phyloP scores from a whole-genome alignment of 2,329 filamentous ascomycete genomes.

The Podosphaera xanthii region DNA sequence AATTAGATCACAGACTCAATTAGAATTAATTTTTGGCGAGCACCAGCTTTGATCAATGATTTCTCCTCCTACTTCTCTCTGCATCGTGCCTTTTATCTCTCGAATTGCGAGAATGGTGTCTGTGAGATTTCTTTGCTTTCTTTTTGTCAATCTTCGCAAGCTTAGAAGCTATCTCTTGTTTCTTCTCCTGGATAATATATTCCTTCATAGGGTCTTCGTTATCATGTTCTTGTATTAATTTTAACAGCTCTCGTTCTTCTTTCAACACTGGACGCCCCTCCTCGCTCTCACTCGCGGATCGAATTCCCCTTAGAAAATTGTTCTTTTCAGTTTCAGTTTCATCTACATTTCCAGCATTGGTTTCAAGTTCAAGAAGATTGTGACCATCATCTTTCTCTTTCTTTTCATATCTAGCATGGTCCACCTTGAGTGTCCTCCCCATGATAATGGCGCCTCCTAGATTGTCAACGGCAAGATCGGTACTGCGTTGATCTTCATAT shows the following conservation, averaged over 20 bases:
- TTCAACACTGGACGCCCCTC: slow-evolving; percentile 39
- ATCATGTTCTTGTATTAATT: slow-evolving; percentile 58
- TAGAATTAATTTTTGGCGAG: no score
- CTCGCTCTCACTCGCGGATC: slow-evolving; percentile 14
- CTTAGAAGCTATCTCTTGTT: slow-evolving; percentile 60
- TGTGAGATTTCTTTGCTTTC: slow-evolving; percentile 7
- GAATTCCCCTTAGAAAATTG: slow-evolving; percentile 17
- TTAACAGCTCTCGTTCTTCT: slow-evolving; percentile 60
- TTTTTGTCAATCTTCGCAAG: slow-evolving; percentile 22
- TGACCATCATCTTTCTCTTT: slow-evolving; percentile 43
- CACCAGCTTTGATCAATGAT: no score
- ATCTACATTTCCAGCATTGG: slow-evolving; percentile 13
- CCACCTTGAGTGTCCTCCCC: slow-evolving; percentile 62
- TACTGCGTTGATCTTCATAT: slow-evolving; percentile 93
- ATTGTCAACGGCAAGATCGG: slow-evolving; percentile 90
- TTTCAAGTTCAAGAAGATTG: slow-evolving; percentile 19
- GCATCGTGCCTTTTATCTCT: slow-evolving; percentile 2
- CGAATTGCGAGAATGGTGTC: slow-evolving; percentile 9
- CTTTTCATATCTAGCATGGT: slow-evolving; percentile 79
- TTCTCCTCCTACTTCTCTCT: no score
- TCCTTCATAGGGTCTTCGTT: slow-evolving; percentile 96
- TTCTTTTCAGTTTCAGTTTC: slow-evolving; percentile 20
- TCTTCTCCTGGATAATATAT: slow-evolving; percentile 75
- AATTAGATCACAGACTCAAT: no score
- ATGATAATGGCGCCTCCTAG: slow-evolving; percentile 66